Evolutionary conservation across 768 basidiomycete genomes (phyloP).

Genomic region (Tylopilus sp.): DNA sequence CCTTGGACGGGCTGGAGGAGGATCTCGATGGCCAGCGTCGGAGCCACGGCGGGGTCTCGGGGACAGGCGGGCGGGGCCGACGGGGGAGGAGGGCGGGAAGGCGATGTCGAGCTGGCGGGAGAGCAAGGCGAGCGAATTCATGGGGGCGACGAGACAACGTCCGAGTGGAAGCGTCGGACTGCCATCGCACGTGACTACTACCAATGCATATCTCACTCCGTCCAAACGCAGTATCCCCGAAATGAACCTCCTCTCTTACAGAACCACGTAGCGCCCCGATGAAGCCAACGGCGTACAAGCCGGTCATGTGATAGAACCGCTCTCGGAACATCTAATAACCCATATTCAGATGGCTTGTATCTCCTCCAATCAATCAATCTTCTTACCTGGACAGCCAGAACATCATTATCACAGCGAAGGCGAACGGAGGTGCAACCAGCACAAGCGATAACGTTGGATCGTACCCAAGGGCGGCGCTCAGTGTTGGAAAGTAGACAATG

Average conservation of each 20-base stretch:
- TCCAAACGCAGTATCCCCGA: conserved; percentile 5
- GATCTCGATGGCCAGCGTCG: conserved; percentile 25
- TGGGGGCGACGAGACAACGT: conserved; percentile 26
- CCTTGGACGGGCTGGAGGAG: too few species aligned
- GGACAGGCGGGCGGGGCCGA: conserved; percentile 28
- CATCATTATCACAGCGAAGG: conserved; percentile 54
- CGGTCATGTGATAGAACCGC: conserved; percentile 66
- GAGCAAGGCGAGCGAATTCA: conserved; percentile 82
- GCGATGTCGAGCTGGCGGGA: conserved; percentile 81
- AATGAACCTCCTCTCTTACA: conserved; percentile 39
- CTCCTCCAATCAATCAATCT: neutral
- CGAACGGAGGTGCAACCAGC: conserved; percentile 76
- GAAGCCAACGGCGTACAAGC: conserved; percentile 58
- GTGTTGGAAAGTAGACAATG: conserved; percentile 80
- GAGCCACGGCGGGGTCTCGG: conserved; percentile 27
- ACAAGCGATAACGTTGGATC: conserved; percentile 59
- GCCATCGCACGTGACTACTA: conserved; percentile 27
- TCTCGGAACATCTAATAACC: conserved; percentile 62
- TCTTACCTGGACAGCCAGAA: conserved; percentile 50
- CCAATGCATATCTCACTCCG: conserved; percentile 65
- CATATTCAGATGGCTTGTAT: neutral
- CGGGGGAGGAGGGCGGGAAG: conserved; percentile 59
- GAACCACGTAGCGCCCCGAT: conserved; percentile 59
- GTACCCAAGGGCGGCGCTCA: conserved; percentile 70
- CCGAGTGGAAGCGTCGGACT: neutral